phyloP scores from a whole-genome alignment of 176 grass and related monocot species.

The Raddia distichophylla region DNA sequence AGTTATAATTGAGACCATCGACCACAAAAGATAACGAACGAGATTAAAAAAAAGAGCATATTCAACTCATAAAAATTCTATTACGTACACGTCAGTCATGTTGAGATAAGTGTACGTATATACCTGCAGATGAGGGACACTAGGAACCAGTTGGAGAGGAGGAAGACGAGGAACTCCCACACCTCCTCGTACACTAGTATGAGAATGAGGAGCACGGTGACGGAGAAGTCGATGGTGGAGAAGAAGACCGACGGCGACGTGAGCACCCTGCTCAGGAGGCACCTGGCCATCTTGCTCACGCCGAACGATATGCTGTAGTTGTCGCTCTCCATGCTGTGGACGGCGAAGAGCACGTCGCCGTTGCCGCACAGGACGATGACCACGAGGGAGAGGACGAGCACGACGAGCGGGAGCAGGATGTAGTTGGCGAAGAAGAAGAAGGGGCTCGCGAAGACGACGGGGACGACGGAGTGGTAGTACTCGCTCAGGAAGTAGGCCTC shows the following conservation, averaged over 20 bases:
- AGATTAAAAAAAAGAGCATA: too few relatives aligned
- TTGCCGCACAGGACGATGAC: not conserved
- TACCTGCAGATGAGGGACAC: conserved; percentile 9
- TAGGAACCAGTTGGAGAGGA: conserved; percentile 42
- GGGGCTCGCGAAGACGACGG: conserved; percentile 18
- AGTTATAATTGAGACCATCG: too few relatives aligned
- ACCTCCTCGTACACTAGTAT: not conserved
- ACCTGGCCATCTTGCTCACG: not conserved
- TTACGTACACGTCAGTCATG: too few relatives aligned
- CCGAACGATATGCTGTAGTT: not conserved
- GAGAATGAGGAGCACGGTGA: conserved; percentile 27
- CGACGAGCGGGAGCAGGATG: not conserved
- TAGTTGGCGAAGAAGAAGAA: conserved; percentile 17
- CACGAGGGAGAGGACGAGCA: not conserved
- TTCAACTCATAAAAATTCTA: too few relatives aligned
- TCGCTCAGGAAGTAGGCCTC: conserved; percentile 25
- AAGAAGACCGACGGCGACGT: not conserved
- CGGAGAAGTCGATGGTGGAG: conserved; percentile 9
- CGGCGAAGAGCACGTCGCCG: not conserved
- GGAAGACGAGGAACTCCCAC: conserved; percentile 33
- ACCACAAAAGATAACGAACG: too few relatives aligned
- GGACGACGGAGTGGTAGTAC: conserved; percentile 31
- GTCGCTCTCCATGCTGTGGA: not conserved
- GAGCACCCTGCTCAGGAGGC: not conserved
- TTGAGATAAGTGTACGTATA: too few relatives aligned